Base-by-base conservation (phyloP, 148 eudicot genomes). In the Limonium bicolor region DNA sequence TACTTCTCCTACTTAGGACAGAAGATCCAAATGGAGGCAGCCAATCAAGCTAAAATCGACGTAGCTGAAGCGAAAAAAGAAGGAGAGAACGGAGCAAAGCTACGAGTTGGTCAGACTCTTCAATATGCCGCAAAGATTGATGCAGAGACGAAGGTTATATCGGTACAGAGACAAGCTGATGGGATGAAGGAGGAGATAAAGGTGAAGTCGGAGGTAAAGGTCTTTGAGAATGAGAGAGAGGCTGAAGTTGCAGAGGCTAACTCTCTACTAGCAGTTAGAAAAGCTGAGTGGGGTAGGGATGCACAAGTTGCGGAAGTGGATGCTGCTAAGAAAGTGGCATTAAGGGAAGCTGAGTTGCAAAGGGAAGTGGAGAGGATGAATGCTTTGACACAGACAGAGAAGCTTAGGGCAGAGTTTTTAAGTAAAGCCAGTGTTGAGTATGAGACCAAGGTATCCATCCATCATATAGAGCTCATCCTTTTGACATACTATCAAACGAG, bases 391-490 rank as follows among this genome's bases (percentile, higher is more conserved):
- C 62, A 50, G 46, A 73, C 71, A 7, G 71, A 73, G 49, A 73
- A 64, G 33, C 54, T 73, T 16, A 69, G 65, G 54, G 79, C 79
- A 7, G 63, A 73, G 49, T 65, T 61, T 13, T 50, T 73, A 34
- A 68, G 74, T 29, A 69, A 73, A 41, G 79, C 79, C 14, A 64
- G 63, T 46, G 79, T 69, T 24, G 68, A 73, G 36, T 73, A 73
- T 58, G 79, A 73, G 33, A 73, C 68, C 27, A 73, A 65, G 78
- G 78, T 72, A n/a, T n/a, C n/a, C n/a, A n/a, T n/a, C n/a, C n/a
- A n/a, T n/a, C n/a, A n/a, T n/a, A n/a, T n/a, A n/a, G n/a, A n/a
- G n/a, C n/a, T n/a, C n/a, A n/a, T n/a, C n/a, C n/a, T n/a, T n/a
- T n/a, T n/a, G n/a, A n/a, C n/a, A n/a, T n/a, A n/a, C n/a, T n/a